phyloP scores from a whole-genome alignment of 2,329 filamentous ascomycete genomes.

The Paramyrothecium sp. region DNA sequence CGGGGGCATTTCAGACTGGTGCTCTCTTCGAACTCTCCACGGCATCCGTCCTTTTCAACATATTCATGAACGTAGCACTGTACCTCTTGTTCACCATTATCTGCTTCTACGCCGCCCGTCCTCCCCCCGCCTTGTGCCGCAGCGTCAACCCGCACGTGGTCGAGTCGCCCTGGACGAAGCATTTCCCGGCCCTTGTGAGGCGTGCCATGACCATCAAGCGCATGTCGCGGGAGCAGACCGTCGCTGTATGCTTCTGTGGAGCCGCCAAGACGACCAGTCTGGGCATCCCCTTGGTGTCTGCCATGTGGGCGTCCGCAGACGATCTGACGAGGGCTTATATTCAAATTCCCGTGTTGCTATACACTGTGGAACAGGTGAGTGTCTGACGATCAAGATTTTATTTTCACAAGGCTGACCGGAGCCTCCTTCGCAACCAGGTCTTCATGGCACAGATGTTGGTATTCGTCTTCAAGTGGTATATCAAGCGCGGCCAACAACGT shows the following conservation, averaged over 20 bases:
- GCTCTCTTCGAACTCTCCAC: slow-evolving; percentile 58
- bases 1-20: slow-evolving; percentile 62
- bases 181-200: slow-evolving; percentile 24
- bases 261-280: slow-evolving; percentile 72
- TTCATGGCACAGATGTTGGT: slow-evolving; percentile 45
- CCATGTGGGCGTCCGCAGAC: slow-evolving; percentile 63
- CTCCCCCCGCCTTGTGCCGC: slow-evolving; percentile 30
- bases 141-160: slow-evolving; percentile 31
- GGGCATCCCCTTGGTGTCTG: slow-evolving; percentile 65
- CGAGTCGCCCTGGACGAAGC: slow-evolving; percentile 20
- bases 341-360: slow-evolving; percentile 63
- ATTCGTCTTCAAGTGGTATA: slow-evolving; percentile 46
- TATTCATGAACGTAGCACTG: slow-evolving; percentile 65
- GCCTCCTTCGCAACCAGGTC: slow-evolving; percentile 13
- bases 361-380: slow-evolving; percentile 53
- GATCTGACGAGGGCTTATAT: slow-evolving; percentile 55
- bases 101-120: slow-evolving; percentile 52
- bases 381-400: not conserved
- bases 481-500: slow-evolving; percentile 13
- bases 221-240: slow-evolving; percentile 59
- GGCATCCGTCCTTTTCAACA: slow-evolving; percentile 63
- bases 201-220: slow-evolving; percentile 45
- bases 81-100: slow-evolving; percentile 63
- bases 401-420: not conserved
- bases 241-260: slow-evolving; percentile 71